phyloP scores from a whole-genome alignment of 2,329 filamentous ascomycete species.

The Coniella vitis region DNA sequence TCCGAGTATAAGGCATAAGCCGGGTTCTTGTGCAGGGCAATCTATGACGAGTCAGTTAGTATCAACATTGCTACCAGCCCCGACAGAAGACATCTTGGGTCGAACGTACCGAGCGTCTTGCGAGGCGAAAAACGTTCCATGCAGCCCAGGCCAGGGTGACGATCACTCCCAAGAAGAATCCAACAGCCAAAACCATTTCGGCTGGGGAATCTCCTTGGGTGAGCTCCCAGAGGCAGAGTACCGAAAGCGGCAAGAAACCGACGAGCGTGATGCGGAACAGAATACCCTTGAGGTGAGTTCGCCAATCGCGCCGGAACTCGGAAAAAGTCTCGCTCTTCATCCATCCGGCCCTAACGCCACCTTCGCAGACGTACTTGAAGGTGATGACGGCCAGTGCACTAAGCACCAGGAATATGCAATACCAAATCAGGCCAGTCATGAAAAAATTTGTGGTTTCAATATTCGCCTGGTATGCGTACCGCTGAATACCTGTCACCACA shows the following conservation, averaged over 20 bases:
- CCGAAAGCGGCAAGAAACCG: slow-evolving; percentile 77
- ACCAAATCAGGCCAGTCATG: slow-evolving; percentile 76
- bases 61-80: neutral
- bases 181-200: slow-evolving; percentile 70
- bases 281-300: slow-evolving; percentile 62
- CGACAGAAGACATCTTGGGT: neutral
- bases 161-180: slow-evolving; percentile 72
- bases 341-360: slow-evolving; percentile 61
- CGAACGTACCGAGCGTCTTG: slow-evolving; percentile 57
- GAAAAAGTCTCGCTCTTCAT: slow-evolving; percentile 77
- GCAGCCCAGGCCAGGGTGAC: slow-evolving; percentile 70
- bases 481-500: slow-evolving; percentile 65
- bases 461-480: slow-evolving; percentile 71
- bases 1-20: slow-evolving; percentile 89
- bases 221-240: slow-evolving; percentile 81
- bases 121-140: slow-evolving; percentile 74
- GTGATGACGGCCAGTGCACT: slow-evolving; percentile 61
- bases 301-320: slow-evolving; percentile 82
- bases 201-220: slow-evolving; percentile 71
- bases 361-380: slow-evolving; percentile 71
- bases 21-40: slow-evolving; percentile 82
- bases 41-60: slow-evolving; percentile 2
- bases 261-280: slow-evolving; percentile 77
- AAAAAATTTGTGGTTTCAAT: slow-evolving; percentile 84
- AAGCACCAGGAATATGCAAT: slow-evolving; percentile 68